Evolutionary conservation across 371 early-diverging fungal genomes (phyloP).

Genomic region (Mortierella sp.): DNA sequence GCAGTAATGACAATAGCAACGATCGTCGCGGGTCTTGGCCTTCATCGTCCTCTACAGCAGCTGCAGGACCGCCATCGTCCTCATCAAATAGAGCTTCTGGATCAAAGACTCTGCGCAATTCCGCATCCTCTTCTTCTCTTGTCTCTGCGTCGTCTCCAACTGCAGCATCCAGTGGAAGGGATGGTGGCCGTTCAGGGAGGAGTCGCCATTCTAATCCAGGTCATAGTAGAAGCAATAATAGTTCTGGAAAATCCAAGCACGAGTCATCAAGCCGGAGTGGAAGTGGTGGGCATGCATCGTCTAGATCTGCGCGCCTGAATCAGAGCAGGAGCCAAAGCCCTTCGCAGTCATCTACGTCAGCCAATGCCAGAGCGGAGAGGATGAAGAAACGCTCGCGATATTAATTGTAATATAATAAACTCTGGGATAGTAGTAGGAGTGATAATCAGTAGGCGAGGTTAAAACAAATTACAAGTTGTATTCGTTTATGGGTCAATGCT

Average conservation of each 20-base stretch:
- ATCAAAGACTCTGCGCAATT: background rate
- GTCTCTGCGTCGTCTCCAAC: constrained; percentile 8
- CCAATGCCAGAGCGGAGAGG: constrained; percentile 18
- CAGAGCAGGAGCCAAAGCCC: constrained; percentile 40
- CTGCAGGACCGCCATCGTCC: background rate
- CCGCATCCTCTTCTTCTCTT: constrained; percentile 1
- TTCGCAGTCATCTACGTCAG: constrained; percentile 7
- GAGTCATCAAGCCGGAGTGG: constrained; percentile 3
- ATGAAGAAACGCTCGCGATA: constrained; percentile 43
- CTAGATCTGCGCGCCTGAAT: constrained; percentile 17
- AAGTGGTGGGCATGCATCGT: constrained; percentile 2
- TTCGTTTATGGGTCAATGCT: too few relatives aligned
- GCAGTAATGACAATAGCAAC: background rate
- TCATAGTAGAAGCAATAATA: constrained; percentile 1
- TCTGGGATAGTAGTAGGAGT: too few relatives aligned
- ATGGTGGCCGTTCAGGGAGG: constrained; percentile 8
- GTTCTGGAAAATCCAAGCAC: constrained; percentile 6
- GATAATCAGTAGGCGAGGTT: too few relatives aligned
- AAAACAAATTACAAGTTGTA: too few relatives aligned
- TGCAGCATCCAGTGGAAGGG: background rate
- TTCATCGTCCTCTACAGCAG: background rate
- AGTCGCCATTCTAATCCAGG: constrained; percentile 2
- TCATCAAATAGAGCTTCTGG: background rate
- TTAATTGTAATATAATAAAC: too few relatives aligned
- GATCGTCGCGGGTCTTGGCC: background rate